A percentile compares a stretch with the other conserved stretches of the same genome.
Evolutionary conservation across 2,329 filamentous ascomycete genomes (phyloP).

Genomic region (Beauveria scarabaeidicola): DNA sequence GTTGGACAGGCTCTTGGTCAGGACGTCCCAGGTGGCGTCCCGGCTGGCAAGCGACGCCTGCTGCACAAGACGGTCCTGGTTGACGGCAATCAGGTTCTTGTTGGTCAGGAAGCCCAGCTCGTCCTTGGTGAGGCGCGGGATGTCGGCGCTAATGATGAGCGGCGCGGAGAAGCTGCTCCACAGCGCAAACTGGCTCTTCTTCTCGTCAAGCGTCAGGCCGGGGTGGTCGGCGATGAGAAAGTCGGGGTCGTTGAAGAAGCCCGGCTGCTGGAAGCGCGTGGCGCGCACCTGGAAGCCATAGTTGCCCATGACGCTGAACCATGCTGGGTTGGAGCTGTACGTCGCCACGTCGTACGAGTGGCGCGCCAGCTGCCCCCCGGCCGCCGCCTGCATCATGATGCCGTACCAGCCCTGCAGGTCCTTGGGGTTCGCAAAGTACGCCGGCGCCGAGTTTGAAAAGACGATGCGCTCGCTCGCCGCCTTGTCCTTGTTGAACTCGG

Average conservation of each 20-base stretch:
- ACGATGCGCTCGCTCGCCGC: conserved; percentile 12
- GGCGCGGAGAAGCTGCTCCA: conserved; percentile 25
- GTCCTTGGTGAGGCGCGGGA: conserved; percentile 24
- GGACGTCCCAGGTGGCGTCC: conserved; percentile 32
- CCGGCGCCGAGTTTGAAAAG: conserved; percentile 35
- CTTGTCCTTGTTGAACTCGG: not conserved
- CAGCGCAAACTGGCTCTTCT: conserved; percentile 24
- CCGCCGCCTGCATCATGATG: conserved; percentile 32
- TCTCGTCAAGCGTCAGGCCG: conserved; percentile 23
- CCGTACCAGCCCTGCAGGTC: conserved; percentile 32
- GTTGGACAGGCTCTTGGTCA: conserved; percentile 35
- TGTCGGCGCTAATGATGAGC: conserved; percentile 27
- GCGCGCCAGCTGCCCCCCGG: conserved; percentile 30
- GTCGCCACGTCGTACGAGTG: conserved; percentile 33
- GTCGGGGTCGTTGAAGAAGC: conserved; percentile 27
- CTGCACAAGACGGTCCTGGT: conserved; percentile 31
- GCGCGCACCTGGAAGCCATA: conserved; percentile 33
- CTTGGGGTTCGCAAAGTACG: conserved; percentile 26
- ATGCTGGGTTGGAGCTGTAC: conserved; percentile 27
- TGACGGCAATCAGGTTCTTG: conserved; percentile 29
- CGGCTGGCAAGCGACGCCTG: conserved; percentile 38
- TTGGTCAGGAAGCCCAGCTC: conserved; percentile 28
- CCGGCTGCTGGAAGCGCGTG: conserved; percentile 27
- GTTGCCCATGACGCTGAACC: conserved; percentile 38
- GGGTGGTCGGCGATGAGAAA: conserved; percentile 26